Evolutionary conservation across 2,329 filamentous ascomycete species (phyloP), one percentile per base, ranked within the genome.

Genomic region (Aspergillus cejpii): DNA sequence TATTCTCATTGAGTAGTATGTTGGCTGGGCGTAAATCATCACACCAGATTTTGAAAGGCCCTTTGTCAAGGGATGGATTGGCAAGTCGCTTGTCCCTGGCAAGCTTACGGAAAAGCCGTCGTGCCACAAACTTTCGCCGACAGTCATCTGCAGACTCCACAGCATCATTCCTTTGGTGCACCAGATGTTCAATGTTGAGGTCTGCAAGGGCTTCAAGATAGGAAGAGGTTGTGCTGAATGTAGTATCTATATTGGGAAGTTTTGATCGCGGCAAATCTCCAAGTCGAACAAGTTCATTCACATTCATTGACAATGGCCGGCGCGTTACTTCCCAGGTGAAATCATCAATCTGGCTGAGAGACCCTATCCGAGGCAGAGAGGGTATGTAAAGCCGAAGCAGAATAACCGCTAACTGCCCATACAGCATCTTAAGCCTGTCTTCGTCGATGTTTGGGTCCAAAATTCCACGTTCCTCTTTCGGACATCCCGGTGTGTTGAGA

Each of bases 261-360:
- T 53, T 34, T 1, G 45, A 50, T 21, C 21, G 51, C 10, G 58
- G 53, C 20, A 58, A 39, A 10, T 41, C 36, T 7, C 55, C 60
- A 5, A 55, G 24, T 41, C 49, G 49, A 29, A 60, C 48, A 11
- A 60, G 58, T 44, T 68, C 59, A 39, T 61, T 72, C 67, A 74
- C 71, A 42, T 71, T 70, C 10, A 62, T 56, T 7, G 65, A 68
- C 4, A 74, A 44, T 0, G 69, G 70, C n/a, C 67, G 54, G 23
- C 57, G 49, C 6, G 41, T 52, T 6, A 67, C 62, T 27, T 51
- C 37, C 46, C 46, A 49, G 5, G 44, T 44, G 17, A 50, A 50
- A 5, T 47, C 45, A 40, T 50, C 48, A 8, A 44, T n/a, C 41
- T 53, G 48, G 24, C n/a, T 43, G 5, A 48, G 38, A 2, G 45